Conservation (phyloP, 176 grass and related monocot species). For the Aegilops umbellulata region DNA sequence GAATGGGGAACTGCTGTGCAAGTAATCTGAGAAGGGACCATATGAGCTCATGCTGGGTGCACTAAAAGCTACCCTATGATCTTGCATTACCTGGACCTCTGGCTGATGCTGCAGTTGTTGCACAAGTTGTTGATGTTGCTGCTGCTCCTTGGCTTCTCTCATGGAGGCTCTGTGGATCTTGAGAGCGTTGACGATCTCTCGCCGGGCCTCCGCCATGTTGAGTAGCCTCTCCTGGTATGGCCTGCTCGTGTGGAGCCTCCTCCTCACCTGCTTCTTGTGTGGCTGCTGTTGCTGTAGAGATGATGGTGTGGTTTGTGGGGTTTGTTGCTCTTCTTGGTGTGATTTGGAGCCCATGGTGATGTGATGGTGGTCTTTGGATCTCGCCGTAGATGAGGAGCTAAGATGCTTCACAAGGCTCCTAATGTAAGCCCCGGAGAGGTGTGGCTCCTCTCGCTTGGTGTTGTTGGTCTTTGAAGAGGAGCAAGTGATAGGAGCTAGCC, state of each 20-base stretch:
- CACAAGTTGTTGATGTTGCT: constrained; percentile 38
- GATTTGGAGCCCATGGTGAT: constrained; percentile 47
- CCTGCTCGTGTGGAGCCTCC: constrained; percentile 79
- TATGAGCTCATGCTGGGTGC: constrained; percentile 7
- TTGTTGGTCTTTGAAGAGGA: constrained; percentile 42
- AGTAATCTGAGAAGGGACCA: constrained; percentile 36
- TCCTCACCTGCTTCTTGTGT: constrained; percentile 90
- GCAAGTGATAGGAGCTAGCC: constrained; percentile 44
- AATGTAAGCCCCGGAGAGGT: constrained; percentile 91
- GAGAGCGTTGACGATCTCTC: constrained; percentile 91
- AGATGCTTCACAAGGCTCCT: constrained; percentile 89
- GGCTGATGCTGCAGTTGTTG: constrained; percentile 22
- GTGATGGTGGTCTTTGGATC: constrained; percentile 33
- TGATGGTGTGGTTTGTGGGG: neutral
- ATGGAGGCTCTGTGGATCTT: constrained; percentile 91
- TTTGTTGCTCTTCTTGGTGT: constrained; percentile 9
- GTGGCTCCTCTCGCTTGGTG: constrained; percentile 52
- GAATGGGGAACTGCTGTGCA: constrained; percentile 32
- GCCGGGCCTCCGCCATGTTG: constrained; percentile 90
- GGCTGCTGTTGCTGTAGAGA: constrained; percentile 19
- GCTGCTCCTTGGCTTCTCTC: constrained; percentile 89
- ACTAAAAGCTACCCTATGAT: constrained; percentile 3
- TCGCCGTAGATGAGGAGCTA: constrained; percentile 59
- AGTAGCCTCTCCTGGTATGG: constrained; percentile 85
- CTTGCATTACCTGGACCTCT: constrained; percentile 35